These are phyloP conservation scores for Ascochyta viciae-villosae DNA, from an alignment of 2,329 filamentous ascomycete genomes.

Conservation along the genomic window DNA sequence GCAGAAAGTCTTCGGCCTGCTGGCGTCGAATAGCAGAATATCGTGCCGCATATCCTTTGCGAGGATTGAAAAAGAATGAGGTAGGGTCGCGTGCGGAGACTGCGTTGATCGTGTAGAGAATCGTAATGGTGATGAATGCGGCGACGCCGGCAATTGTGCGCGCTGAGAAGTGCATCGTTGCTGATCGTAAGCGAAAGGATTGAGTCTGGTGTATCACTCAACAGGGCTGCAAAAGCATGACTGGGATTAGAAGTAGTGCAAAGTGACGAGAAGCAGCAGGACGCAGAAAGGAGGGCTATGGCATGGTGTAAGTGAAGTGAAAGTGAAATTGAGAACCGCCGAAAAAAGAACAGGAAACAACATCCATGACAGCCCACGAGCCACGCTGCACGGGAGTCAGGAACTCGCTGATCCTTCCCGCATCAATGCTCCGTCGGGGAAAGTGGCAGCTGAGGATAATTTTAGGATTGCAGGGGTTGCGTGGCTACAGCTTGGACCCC, in stretches of 20 bases:
- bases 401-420: slow-evolving; percentile 20
- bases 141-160: slow-evolving; percentile 30
- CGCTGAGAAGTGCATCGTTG: slow-evolving; percentile 31
- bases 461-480: slow-evolving; percentile 19
- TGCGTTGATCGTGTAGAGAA: slow-evolving; percentile 35
- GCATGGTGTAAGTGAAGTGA: slow-evolving; percentile 15
- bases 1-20: slow-evolving; percentile 40
- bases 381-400: slow-evolving; percentile 14
- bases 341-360: slow-evolving; percentile 18
- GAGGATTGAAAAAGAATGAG: slow-evolving; percentile 46
- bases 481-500: slow-evolving; percentile 14
- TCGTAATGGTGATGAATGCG: slow-evolving; percentile 25
- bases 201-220: slow-evolving; percentile 2
- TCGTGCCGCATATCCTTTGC: slow-evolving; percentile 38
- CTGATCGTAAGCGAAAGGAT: slow-evolving; percentile 11
- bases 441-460: slow-evolving; percentile 15
- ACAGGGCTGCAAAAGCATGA: slow-evolving; percentile 13
- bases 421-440: slow-evolving; percentile 15
- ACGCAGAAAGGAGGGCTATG: slow-evolving; percentile 6
- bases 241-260: not conserved
- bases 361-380: slow-evolving; percentile 13
- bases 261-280: not conserved
- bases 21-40: slow-evolving; percentile 42
- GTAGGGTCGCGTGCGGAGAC: slow-evolving; percentile 44
- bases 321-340: slow-evolving; percentile 8